Evolutionary conservation across 106 monocot genomes (phyloP), one percentile per base, ranked within the genome.

Genomic region (Alisma plantagoaquatica): DNA sequence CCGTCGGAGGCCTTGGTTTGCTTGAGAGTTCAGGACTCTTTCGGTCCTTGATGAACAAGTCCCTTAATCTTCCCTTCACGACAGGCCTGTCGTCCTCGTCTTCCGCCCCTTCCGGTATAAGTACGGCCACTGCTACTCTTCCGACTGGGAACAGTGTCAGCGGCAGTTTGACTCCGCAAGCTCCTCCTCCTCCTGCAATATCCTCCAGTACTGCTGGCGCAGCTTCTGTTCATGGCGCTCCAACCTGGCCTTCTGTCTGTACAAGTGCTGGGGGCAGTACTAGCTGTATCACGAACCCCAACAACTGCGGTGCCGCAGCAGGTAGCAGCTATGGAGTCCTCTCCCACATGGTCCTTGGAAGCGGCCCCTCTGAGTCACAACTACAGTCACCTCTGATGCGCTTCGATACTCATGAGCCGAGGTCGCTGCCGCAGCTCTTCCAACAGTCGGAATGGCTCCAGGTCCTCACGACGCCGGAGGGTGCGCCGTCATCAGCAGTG

Each of bases 1-100:
- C 5, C 43, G 43, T 0, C 43, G 43, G 41, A 53, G 69, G 19
- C 79, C 84, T n/a, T n/a, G n/a, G 26, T 79, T 70, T 49, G 55
- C 75, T 15, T 75, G 75, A 2, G 72, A 75, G 62, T 31, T 56
- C 43, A 65, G 29, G 23, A 2, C 43, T 43, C 27, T 15, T 4
- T 30, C 33, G 3, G 16, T 22, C 16, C n/a, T n/a, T n/a, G n/a
- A n/a, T n/a, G n/a, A n/a, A n/a, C n/a, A n/a, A 15, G 38, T 6
- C 18, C 49, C 15, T 14, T 62, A 23, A 8, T 57, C 18, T 27
- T 46, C 18, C 1, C 50, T 20, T 27, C 44, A 0, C 23, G 57
- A n/a, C n/a, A n/a, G n/a, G n/a, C 28, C 19, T 29, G 25, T 4
- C 48, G 17, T 10, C 56, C 16, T 18, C n/a, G 20, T 26, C 12